Base-by-base conservation (phyloP, 177 flowering plant genomes). In the Tripterygium wilfordii region DNA sequence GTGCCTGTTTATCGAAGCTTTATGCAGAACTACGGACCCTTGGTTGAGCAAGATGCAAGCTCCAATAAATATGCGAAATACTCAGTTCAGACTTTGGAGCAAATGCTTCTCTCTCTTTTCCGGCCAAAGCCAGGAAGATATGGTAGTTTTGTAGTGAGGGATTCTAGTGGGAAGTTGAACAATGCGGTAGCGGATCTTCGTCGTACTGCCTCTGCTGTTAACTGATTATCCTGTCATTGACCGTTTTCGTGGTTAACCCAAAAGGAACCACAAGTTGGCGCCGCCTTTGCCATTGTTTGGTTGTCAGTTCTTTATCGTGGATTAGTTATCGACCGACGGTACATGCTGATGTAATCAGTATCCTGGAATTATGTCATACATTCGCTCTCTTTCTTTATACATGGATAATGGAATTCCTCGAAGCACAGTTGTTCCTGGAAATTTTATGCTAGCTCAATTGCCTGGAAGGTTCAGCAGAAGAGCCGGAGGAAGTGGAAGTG, bases 21-120 rank as follows among this genome's bases (percentile, higher is more conserved):
- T 57, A 70, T 89, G 95, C 95, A 94, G 69, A 89, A 85, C 41
- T 89, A 89, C 42, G 88, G 95, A 17, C 88, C 91, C 2, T 56
- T 79, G 63, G 88, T 86, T 7, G 98, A 88, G 64, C 79, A 81
- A 58, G 90, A 88, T 42, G 57, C 74, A 22, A 72, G 83, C 50
- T 56, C 80, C 1, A 64, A 75, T 59, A 86, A 79, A 68, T 83
- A 84, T 45, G 78, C 79, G 0, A 86, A 78, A 42, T 84, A 80
- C 55, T 66, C 96, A 9, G 83, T 82, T 19, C 78, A 76, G 63
- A 60, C 48, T 44, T 59, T 89, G 70, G 89, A 89, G 66, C 64
- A 79, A 39, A 80, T 82, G 86, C 74, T 89, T 3, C 39, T 27
- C 17, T 69, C 85, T 43, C 71, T 92, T 18, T 88, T 80, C 60